Base-by-base conservation (phyloP, 1,284 basidiomycete genomes). In the Cystobasidium pallidum region DNA sequence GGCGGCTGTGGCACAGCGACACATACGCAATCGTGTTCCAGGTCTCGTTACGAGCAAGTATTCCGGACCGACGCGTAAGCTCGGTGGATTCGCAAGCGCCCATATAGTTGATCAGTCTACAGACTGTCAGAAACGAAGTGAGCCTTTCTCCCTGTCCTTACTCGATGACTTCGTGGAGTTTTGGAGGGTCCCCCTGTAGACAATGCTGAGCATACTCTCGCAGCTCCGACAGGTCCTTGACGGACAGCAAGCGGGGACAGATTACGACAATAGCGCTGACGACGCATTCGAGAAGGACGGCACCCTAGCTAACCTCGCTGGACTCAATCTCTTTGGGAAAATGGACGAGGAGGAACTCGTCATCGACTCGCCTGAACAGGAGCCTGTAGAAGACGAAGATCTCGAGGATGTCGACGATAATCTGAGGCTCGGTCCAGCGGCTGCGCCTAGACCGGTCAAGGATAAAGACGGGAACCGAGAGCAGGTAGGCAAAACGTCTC, bases 281-380 rank as follows among this genome's bases (percentile, higher is more conserved):
- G 41, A 61, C 41, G 41, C 58, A 61, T 61, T 26, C 34, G 45
- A 28, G 39, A 8, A 61, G 28, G 58, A 61, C 58, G 58, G 58
- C 19, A 36, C 58, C 13, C 41, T 61, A 41, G 58, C 58, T 45
- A 55, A 17, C 32, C 41, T n/a, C 21, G 2, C 54, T 43, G 66
- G 54, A 15, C 54, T 41, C 30, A 66, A 59, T 39, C 19, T 41
- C 4, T 49, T 43, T 24, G 54, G 30, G 28, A 67, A 62, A 63
- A 76, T 77, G 76, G 76, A 77, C 41, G 76, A 78, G 49, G 77
- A 78, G 45, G 70, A 72, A 15, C 72, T 78, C 30, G 75, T 76
- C 55, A 75, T 78, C 59, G 77, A 78, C 68, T 77, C 76, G 21
- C 77, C 77, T 34, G 77, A 78, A 52, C 71, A 70, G 15, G 49